Conservation (phyloP, 2,329 filamentous ascomycete genomes). For the Fusarium dlaminii region DNA sequence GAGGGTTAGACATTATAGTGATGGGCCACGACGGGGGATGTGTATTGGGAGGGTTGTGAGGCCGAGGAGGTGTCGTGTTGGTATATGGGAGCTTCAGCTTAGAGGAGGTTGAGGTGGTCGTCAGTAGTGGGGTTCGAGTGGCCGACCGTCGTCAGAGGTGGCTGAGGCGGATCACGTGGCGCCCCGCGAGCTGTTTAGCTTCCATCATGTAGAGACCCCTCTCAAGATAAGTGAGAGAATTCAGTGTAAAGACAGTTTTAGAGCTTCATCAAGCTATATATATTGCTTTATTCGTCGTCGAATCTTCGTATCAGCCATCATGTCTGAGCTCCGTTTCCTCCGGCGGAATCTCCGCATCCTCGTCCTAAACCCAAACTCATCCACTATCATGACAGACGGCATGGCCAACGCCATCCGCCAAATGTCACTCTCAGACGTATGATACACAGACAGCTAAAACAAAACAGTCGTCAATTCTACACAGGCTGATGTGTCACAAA, state of each 20-base stretch:
- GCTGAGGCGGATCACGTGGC: constrained; percentile 52
- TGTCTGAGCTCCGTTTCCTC: constrained; percentile 34
- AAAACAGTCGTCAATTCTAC: not conserved
- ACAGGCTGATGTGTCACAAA: constrained; percentile 24
- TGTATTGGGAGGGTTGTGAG: constrained; percentile 22
- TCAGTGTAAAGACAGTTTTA: not conserved
- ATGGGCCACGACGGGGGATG: constrained; percentile 29
- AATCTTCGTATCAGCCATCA: not conserved
- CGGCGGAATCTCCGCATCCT: constrained; percentile 59
- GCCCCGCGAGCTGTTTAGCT: constrained; percentile 21
- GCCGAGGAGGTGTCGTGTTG: constrained; percentile 36
- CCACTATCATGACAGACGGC: constrained; percentile 73
- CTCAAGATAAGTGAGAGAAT: not conserved
- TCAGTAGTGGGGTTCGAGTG: constrained; percentile 49
- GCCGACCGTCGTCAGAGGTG: constrained; percentile 50
- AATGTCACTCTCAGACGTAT: constrained; percentile 46
- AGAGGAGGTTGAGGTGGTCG: constrained; percentile 44
- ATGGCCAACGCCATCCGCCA: constrained; percentile 62
- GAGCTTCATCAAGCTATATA: not conserved
- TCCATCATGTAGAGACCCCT: constrained; percentile 18
- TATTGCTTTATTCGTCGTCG: no score
- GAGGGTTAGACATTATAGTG: constrained; percentile 59
- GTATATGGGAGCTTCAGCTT: constrained; percentile 42
- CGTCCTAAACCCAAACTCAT: constrained; percentile 84
- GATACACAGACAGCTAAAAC: not conserved